Conservation (phyloP, 306 rosid species). For the Gastrolobium villosum region DNA sequence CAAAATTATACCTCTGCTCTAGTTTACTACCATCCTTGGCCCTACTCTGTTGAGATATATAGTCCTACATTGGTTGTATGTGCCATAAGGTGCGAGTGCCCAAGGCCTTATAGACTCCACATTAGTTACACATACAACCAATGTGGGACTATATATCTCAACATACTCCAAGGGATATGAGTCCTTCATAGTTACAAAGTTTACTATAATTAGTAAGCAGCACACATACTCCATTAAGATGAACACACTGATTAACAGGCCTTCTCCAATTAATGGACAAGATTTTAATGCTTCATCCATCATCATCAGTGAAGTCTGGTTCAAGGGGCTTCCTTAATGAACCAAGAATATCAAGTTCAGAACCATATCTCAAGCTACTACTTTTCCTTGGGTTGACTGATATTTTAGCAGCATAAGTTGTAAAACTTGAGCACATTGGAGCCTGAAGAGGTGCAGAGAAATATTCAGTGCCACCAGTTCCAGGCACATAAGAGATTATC, state of each 20-base stretch:
- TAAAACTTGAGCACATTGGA: slow-evolving; percentile 3
- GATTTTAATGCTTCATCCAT: slow-evolving; percentile 12
- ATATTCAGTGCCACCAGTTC: slow-evolving; percentile 41
- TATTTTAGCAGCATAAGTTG: slow-evolving; percentile 45
- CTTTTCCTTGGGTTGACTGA: slow-evolving; percentile 53
- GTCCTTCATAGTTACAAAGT: slow-evolving; percentile 33
- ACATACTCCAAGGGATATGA: slow-evolving; percentile 38
- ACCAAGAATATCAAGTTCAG: slow-evolving; percentile 57
- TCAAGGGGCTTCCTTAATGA: slow-evolving; percentile 66
- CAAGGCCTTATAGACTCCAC: no score
- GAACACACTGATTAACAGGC: background rate
- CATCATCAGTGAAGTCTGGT: slow-evolving; percentile 59
- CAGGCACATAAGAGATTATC: slow-evolving; percentile 22
- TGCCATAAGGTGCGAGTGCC: no score
- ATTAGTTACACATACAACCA: no score
- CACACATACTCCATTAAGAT: slow-evolving; percentile 7
- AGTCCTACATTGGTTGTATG: no score
- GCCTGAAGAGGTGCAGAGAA: slow-evolving; percentile 59
- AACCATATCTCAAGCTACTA: slow-evolving; percentile 55
- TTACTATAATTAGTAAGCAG: slow-evolving; percentile 17
- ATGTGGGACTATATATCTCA: no score
- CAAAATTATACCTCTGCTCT: slow-evolving; percentile 29
- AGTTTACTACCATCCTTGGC: slow-evolving; percentile 16
- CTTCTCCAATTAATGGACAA: slow-evolving; percentile 5
- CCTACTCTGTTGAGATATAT: no score